Evolutionary conservation across 441 rosid genomes (phyloP), one percentile per base, ranked within the genome.

Genomic region (Breynia disticha): DNA sequence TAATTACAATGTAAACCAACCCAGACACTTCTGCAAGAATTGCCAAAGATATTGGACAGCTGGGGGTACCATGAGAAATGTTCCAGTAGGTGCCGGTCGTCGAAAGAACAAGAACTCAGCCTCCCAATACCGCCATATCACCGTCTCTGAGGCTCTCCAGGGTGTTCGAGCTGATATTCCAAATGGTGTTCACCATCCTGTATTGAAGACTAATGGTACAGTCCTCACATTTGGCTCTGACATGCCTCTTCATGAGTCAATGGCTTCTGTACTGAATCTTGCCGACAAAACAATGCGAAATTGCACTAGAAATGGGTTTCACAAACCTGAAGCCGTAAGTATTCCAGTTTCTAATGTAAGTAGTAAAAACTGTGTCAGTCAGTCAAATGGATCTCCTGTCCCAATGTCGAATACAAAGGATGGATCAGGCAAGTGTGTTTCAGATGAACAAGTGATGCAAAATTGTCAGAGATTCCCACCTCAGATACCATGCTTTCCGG

Each of bases 201-300:
- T 72, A 1, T 13, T 78, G 41, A 75, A 74, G 62, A 60, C 71
- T 49, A 79, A 79, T 54, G 89, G 86, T 43, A 73, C 79, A 1
- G 79, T 90, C 16, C 89, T 86, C 46, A 79, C 83, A 47, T 87
- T 90, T 64, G 86, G 91, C 64, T 67, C 84, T 2, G 90, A 86
- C 44, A 44, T 79, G 5, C 89, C 81, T 6, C 76, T 90, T 16
- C 84, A 87, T 62, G 94, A 90, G 45, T 86, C 95, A 15, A 76
- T 90, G 91, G 94, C 86, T 56, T 81, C 91, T 1, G 80, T 70
- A 46, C 54, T 90, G 75, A 81, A 81, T 69, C 71, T 91, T 67
- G 87, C 76, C 2, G 95, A 87, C 12, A 79, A 82, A 65, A 69
- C 87, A 13, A 54, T 76, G 77, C 57, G 51, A 50, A 71, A 69